Base-by-base conservation (phyloP, 768 basidiomycete genomes). In the Nevesoporus exiguus region DNA sequence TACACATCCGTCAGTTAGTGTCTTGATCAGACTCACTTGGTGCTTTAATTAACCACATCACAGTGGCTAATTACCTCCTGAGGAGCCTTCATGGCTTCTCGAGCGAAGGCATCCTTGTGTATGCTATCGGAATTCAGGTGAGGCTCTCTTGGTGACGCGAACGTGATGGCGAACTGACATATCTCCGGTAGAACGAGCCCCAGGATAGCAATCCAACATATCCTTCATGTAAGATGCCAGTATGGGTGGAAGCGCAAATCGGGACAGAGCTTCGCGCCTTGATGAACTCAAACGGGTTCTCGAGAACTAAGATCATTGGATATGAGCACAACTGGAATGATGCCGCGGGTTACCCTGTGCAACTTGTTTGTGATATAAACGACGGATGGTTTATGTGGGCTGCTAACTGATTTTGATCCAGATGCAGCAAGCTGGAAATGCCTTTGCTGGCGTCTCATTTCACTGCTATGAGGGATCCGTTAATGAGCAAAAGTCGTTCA, bases 391-490 rank as follows among this genome's bases (percentile, higher is more conserved):
- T 33, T 5, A 11, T 22, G 22, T 48, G 0, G 7, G 41, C 27
- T 14, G 3, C 8, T 48, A 31, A 65, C 7, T 24, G 17, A 39
- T 15, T 19, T 5, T 22, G 30, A 45, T 50, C 17, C 47, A 78
- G 77, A 83, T 88, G 80, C 75, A 84, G 63, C 73, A 78, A 43
- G 80, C 80, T 7, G 73, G 70, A 3, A 77, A 68, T 55, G 74
- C 82, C 0, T 86, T 86, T 52, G 74, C 77, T 15, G 88, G 88
- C 6, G 85, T 83, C 13, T 72, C 83, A 0, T 90, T 88, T 64
- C 87, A 90, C 65, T 89, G 89, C 61, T 89, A 91, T 53, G n/a
- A n/a, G n/a, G n/a, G n/a, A n/a, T 72, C 61, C 60, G 87, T 81
- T 37, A 67, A 62, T 1, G 64, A 82, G 5, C 86, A 88, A 65